These are phyloP conservation scores for Colletotrichum sublineola DNA, from an alignment of 2,329 filamentous ascomycete genomes.

Conservation along the genomic window DNA sequence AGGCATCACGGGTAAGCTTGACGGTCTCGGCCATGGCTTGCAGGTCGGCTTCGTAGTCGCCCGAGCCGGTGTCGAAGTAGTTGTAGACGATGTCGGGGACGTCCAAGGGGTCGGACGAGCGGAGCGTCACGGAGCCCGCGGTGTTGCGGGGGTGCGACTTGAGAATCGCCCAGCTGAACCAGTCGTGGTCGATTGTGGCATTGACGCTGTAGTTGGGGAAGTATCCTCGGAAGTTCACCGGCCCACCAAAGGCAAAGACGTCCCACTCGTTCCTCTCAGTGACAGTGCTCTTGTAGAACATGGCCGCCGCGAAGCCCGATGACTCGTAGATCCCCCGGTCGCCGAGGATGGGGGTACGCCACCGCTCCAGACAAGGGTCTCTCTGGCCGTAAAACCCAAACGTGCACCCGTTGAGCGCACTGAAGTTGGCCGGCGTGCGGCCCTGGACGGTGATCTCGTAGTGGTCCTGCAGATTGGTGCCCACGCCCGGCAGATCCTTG, in stretches of 20 bases:
- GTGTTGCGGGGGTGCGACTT: constrained; percentile 74
- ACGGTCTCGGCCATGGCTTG: constrained; percentile 70
- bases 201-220: constrained; percentile 53
- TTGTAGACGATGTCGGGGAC: constrained; percentile 73
- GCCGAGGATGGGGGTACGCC: constrained; percentile 52
- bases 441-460: constrained; percentile 63
- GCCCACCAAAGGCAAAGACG: constrained; percentile 55
- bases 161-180: constrained; percentile 64
- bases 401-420: constrained; percentile 49
- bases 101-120: constrained; percentile 73
- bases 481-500: constrained; percentile 69
- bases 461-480: constrained; percentile 71
- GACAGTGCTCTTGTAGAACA: constrained; percentile 49
- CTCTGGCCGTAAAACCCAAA: constrained; percentile 48
- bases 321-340: constrained; percentile 55
- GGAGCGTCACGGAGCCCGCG: constrained; percentile 72
- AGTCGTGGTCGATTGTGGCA: constrained; percentile 52
- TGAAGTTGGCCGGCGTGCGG: constrained; percentile 55
- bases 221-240: constrained; percentile 56
- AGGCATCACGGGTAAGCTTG: constrained; percentile 62
- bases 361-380: constrained; percentile 51
- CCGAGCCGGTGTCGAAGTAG: constrained; percentile 66
- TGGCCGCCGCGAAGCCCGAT: constrained; percentile 45
- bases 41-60: constrained; percentile 61
- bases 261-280: constrained; percentile 47